Evolutionary conservation across 2,329 filamentous ascomycete species (phyloP), one percentile per base, ranked within the genome.

Genomic region (Colletotrichum sp.): DNA sequence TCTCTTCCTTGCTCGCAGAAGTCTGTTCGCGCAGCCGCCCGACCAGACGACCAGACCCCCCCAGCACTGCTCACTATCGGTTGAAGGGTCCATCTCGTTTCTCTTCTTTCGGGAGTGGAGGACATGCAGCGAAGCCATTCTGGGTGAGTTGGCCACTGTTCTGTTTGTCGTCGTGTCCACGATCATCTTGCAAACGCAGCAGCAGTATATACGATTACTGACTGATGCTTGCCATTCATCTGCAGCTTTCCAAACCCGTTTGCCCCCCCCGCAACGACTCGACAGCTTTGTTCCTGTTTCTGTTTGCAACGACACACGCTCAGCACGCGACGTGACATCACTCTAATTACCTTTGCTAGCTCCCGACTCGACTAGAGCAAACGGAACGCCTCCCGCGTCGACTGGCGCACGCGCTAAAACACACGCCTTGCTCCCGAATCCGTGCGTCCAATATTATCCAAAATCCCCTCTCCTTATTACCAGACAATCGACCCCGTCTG

Each of bases 291-390:
- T 34, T 30, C 24, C n/a, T 15, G 21, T 21, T 32, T 24, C 26
- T 71, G 72, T 72, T 67, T 66, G 72, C 49, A 26, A 52, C n/a
- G 21, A 28, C 44, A 10, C 44, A 49, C 44, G 44, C 49, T 49
- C 32, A 60, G 24, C 49, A 68, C 55, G 32, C 18, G n/a, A 44
- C 28, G 26, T 68, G 55, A 68, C 65, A 68, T 59, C 28, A 57
- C 64, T 55, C 39, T 34, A 57, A 57, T 59, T 59, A 21, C 71
- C 34, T 71, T 65, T 30, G 15, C 34, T 75, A 75, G 72, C 49
- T 75, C 68, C 72, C 72, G 72, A 59, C 30, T 52, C 57, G 71
- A 68, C 67, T 60, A 21, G 71, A 70, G 39, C 71, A 57, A 74
- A 74, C 71, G 55, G 36, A 64, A 63, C 63, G 36, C 69, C 18